Conservation (phyloP, 1,284 basidiomycete genomes). For the Inonotus hispidus region DNA sequence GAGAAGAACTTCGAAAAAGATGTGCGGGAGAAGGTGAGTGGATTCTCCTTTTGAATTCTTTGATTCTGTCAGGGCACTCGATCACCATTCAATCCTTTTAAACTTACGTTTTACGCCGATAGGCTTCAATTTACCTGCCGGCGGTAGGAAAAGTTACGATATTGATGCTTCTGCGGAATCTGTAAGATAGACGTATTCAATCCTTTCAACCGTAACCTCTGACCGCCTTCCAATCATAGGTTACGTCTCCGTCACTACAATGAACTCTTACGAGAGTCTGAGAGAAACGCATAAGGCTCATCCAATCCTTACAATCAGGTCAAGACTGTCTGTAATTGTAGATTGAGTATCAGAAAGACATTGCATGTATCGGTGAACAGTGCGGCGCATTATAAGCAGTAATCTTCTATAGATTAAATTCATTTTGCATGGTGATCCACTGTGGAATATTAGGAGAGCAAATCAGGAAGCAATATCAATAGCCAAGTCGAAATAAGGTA, state of each 20-base stretch:
- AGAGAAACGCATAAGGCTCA: background rate
- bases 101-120: background rate
- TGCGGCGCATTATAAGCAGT: constrained; percentile 5
- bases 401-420: constrained; percentile 4
- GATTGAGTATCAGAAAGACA: background rate
- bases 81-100: background rate
- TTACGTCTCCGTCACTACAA: constrained; percentile 70
- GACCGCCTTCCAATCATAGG: constrained; percentile 32
- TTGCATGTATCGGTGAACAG: background rate
- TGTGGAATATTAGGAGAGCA: background rate
- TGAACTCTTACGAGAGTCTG: constrained; percentile 29
- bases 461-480: background rate
- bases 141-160: constrained; percentile 97
- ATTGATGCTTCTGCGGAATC: constrained; percentile 91
- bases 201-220: constrained; percentile 2
- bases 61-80: background rate
- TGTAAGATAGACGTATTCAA: constrained; percentile 46
- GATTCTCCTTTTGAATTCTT: constrained; percentile 9
- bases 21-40: constrained; percentile 79
- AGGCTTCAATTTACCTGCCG: constrained; percentile 91
- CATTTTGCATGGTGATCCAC: background rate
- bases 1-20: constrained; percentile 97
- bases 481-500: background rate
- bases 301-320: background rate
- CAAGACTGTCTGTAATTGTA: background rate